Percentiles rank a stretch among this genome's conserved stretches.
phyloP scores from a whole-genome alignment of 306 rosid species.

The Cucurbita argyrosperma region DNA sequence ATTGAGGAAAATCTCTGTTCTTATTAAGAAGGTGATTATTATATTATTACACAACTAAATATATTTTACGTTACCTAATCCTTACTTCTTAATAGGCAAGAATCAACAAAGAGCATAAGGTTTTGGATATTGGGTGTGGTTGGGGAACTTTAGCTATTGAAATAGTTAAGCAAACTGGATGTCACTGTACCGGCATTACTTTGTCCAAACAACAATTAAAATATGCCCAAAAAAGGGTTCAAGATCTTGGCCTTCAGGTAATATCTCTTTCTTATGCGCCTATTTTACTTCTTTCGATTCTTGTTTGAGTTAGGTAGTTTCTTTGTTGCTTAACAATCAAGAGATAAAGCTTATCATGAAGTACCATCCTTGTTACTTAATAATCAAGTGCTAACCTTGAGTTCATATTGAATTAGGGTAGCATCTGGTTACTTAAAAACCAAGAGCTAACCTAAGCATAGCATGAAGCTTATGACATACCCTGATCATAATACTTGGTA shows the following conservation, averaged over 20 bases:
- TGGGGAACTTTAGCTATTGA: constrained; percentile 89
- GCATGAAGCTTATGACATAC: too few relatives aligned
- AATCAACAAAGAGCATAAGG: constrained; percentile 9
- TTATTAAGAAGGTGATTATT: constrained; percentile 38
- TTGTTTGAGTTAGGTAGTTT: too few relatives aligned
- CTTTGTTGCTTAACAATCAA: too few relatives aligned
- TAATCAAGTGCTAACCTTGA: too few relatives aligned
- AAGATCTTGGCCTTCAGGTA: constrained; percentile 60
- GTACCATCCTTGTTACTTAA: too few relatives aligned
- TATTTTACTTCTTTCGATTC: too few relatives aligned
- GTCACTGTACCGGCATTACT: constrained; percentile 75
- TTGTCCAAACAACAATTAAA: constrained; percentile 60
- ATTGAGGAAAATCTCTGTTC: constrained; percentile 44
- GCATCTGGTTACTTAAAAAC: too few relatives aligned
- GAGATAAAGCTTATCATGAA: too few relatives aligned
- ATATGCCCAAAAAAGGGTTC: constrained; percentile 44
- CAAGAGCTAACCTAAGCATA: too few relatives aligned
- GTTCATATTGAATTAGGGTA: too few relatives aligned
- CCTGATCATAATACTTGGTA: too few relatives aligned
- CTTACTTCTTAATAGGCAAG: constrained; percentile 24
- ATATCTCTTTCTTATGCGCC: background rate
- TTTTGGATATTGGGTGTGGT: constrained; percentile 76
- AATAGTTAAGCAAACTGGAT: constrained; percentile 58
- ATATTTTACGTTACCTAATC: too few relatives aligned
- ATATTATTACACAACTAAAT: background rate